Percentiles rank a stretch among this genome's conserved stretches.
phyloP scores from a whole-genome alignment of 2,329 filamentous ascomycete species.

The Neurospora sp. region DNA sequence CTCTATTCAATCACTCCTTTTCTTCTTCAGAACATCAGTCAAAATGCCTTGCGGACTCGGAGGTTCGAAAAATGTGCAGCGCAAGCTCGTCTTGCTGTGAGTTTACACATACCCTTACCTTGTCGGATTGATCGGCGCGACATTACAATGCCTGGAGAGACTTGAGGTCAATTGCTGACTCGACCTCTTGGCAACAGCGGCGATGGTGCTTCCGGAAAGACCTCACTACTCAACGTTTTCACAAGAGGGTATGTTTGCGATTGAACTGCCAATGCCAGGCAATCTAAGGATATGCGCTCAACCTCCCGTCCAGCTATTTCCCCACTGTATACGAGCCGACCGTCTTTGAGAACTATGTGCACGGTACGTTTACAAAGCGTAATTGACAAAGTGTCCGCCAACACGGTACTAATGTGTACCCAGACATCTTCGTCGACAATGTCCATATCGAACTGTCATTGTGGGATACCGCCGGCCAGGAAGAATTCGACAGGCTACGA shows the following conservation, averaged over 20 bases:
- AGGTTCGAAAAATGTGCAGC: slow-evolving; percentile 76
- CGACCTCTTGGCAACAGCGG: slow-evolving; percentile 46
- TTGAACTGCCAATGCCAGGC: not conserved
- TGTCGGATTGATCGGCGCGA: not conserved
- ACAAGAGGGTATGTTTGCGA: slow-evolving; percentile 68
- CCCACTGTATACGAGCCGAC: slow-evolving; percentile 97
- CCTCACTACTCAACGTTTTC: slow-evolving; percentile 93
- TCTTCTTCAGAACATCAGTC: not conserved
- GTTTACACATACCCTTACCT: slow-evolving; percentile 24
- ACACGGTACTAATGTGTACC: not conserved
- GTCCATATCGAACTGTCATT: slow-evolving; percentile 94
- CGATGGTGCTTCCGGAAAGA: slow-evolving; percentile 95
- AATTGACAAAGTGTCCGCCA: not conserved
- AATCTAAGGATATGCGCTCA: slow-evolving; percentile 3
- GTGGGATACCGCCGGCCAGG: slow-evolving; percentile 97
- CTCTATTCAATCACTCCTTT: not conserved
- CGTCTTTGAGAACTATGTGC: slow-evolving; percentile 98
- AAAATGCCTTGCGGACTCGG: slow-evolving; percentile 48
- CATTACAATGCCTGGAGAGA: slow-evolving; percentile 1
- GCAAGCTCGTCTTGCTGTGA: slow-evolving; percentile 90
- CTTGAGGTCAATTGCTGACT: slow-evolving; percentile 1
- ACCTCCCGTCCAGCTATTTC: slow-evolving; percentile 59
- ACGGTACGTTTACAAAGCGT: slow-evolving; percentile 49
- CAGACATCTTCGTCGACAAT: slow-evolving; percentile 96
- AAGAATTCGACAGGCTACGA: slow-evolving; percentile 95